Evolutionary conservation across 2,329 filamentous ascomycete genomes (phyloP), one percentile per base, ranked within the genome.

Genomic region (Pseudocercospora crystallina): DNA sequence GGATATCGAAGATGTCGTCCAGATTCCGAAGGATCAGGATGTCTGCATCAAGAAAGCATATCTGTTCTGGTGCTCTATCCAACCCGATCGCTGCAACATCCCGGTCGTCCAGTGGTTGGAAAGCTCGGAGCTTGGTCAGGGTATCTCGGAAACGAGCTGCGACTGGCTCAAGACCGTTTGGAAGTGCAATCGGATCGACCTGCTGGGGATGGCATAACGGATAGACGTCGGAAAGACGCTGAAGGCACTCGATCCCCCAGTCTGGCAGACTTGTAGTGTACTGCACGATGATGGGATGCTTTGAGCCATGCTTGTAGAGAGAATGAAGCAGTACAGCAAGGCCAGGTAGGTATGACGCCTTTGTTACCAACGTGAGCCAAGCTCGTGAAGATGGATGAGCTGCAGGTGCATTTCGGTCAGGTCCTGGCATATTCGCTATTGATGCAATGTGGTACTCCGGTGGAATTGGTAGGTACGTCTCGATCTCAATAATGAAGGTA

Each of bases 81-180:
- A 56, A 15, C 12, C 40, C 34, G 17, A 52, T 20, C 4, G 34
- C 10, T 9, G 8, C 5, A 15, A 37, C 11, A 26, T 49, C 37
- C n/a, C 30, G 26, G 29, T 43, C 38, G 46, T 64, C 56, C 12
- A 60, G 56, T 4, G 77, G 57, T 49, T 78, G 72, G 58, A 80
- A 80, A 15, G 79, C 77, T n/a, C 76, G 73, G 2, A 81, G 68
- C 58, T 80, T 80, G 2, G 77, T 80, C 74, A 77, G 80, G 3
- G 78, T 80, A 56, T 80, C 78, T 49, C 69, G 70, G 63, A 80
- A 80, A 15, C 77, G 72, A 50, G 77, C 72, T 1, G 77, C 76
- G 30, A 80, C 76, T 29, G 69, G 64, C 33, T 55, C 45, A 26
- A 52, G 43, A 29, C 46, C 52, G 30, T 49, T 34, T 5, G 55